Evolutionary conservation across 2,329 filamentous ascomycete genomes (phyloP), one percentile per base, ranked within the genome.

Genomic region (Fusarium humuli): DNA sequence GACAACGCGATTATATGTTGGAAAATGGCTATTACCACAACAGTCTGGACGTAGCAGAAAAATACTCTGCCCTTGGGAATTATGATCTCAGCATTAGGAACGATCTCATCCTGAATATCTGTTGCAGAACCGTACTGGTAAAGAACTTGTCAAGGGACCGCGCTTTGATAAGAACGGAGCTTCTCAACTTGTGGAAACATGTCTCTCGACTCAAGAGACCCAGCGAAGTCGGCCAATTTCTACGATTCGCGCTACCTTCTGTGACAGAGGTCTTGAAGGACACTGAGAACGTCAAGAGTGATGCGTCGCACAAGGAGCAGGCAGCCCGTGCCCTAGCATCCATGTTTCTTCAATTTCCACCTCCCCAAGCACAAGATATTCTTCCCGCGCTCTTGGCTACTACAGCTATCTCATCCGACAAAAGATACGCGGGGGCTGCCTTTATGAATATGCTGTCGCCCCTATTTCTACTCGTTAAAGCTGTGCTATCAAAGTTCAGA

Each of bases 151-250:
- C 57, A 9, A 29, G 46, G 14, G 42, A 67, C 8, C 73, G 76
- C 25, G 61, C 50, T 3, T 52, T 32, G 45, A 23, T 79, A 20
- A 49, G 77, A 42, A 56, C 72, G 1, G 78, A 81, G 63, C 70
- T 81, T 7, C 41, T 80, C 30, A 72, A 73, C 14, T 60, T 81
- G 55, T 82, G 81, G 81, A 77, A 77, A 69, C 78, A 80, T 58
- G 61, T 81, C 16, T 80, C 81, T 3, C 77, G 79, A 53, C 67
- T 81, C 41, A 76, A 71, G 44, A 75, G 80, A 13, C 62, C 53
- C 7, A 74, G 75, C n/a, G 76, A 79, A 44, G 32, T 58, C 9
- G 55, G 55, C 13, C 45, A 70, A 16, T 49, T 56, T 2, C 57
- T 73, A 6, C 69, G 63, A 7, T 81, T 81, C 47, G 75, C 76